Evolutionary conservation across 371 early-diverging fungal species (phyloP).

Genomic region (Nematocida sp.): DNA sequence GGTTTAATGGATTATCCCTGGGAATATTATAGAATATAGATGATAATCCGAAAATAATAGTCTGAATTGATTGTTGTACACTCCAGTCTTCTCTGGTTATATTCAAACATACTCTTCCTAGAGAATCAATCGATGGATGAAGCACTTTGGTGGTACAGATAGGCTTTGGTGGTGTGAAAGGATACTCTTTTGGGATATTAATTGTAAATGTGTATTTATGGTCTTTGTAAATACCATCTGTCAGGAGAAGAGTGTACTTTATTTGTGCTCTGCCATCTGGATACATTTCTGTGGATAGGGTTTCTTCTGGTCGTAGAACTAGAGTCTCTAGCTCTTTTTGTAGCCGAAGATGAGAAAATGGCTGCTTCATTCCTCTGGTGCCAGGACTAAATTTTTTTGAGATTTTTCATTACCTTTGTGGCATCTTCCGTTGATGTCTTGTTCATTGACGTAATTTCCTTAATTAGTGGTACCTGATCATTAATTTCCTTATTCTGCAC

Average conservation of each 20-base stretch:
- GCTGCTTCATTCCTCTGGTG: constrained; percentile 25
- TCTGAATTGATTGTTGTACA: constrained; percentile 51
- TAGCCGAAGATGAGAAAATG: constrained; percentile 15
- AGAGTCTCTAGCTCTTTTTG: constrained; percentile 19
- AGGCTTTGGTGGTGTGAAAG: constrained; percentile 62
- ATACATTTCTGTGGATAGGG: background rate
- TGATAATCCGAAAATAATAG: constrained; percentile 52
- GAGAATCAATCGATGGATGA: constrained; percentile 62
- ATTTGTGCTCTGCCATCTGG: constrained; percentile 1
- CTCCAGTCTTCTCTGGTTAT: constrained; percentile 62
- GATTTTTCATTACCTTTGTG: constrained; percentile 31
- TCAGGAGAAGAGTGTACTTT: background rate
- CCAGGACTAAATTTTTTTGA: constrained; percentile 22
- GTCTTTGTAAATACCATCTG: constrained; percentile 26
- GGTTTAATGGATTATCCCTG: constrained; percentile 60
- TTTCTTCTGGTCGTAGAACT: background rate
- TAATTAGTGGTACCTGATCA: constrained; percentile 32
- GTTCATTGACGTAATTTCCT: constrained; percentile 41
- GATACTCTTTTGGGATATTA: constrained; percentile 52
- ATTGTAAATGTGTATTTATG: constrained; percentile 30
- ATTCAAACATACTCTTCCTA: constrained; percentile 59
- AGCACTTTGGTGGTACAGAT: constrained; percentile 48
- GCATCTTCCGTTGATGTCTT: constrained; percentile 15
- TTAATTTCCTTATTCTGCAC: constrained; percentile 36
- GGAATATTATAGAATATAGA: constrained; percentile 56